Evolutionary conservation across 2,329 filamentous ascomycete species (phyloP).

Genomic region (Sporothrix mexicana): DNA sequence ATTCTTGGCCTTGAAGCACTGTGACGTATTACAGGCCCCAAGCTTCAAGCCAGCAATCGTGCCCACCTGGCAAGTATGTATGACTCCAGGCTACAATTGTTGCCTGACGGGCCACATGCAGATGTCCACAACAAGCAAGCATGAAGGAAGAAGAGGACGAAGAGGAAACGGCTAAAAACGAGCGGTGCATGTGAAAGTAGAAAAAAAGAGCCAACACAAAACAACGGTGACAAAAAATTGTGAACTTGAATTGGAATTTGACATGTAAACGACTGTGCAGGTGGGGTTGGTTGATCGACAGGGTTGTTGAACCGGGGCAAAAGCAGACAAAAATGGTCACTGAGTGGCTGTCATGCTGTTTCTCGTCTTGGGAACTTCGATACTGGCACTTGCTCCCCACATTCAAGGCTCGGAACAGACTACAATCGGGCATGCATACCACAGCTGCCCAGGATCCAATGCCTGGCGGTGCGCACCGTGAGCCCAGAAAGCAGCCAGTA

Average conservation of each 20-base stretch:
- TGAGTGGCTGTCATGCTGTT: not conserved
- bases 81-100: slow-evolving; percentile 12
- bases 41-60: too few relatives aligned
- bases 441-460: not conserved
- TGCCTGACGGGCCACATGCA: slow-evolving; percentile 3
- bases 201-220: not conserved
- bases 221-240: not conserved
- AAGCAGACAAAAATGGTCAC: not conserved
- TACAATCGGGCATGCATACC: not conserved
- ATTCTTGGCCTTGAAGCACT: not conserved
- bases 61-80: too few relatives aligned
- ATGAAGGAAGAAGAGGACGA: not conserved
- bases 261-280: too few relatives aligned
- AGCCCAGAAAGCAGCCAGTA: not conserved
- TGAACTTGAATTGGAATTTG: too few relatives aligned
- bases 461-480: slow-evolving; percentile 2
- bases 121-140: not conserved
- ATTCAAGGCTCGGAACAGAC: not conserved
- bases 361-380: not conserved
- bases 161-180: not conserved
- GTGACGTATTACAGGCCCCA: too few relatives aligned
- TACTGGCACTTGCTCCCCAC: not conserved
- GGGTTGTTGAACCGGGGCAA: not conserved
- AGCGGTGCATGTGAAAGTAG: not conserved
- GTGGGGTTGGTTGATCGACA: not conserved